Base-by-base conservation (phyloP, 129 eudicot species). In the Saposhnikovia divaricata region DNA sequence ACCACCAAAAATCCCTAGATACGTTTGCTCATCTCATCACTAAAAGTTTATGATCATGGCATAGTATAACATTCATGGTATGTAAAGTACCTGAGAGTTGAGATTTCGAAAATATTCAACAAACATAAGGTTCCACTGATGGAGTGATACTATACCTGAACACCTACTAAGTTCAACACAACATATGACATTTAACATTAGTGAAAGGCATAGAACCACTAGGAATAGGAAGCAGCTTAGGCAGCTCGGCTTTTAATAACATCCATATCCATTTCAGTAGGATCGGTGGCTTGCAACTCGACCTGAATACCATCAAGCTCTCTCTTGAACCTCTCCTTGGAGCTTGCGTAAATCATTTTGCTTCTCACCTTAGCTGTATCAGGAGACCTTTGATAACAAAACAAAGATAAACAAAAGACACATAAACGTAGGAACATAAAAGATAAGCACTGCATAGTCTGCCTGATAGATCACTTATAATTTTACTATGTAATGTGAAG, bases 321-420 rank as follows among this genome's bases (percentile, higher is more conserved):
- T 61, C 69, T 61, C 69, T 61, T 61, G 37, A 61, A 61, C 69
- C 69, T 61, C 11, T 61, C 69, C 69, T 61, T 61, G 1, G 69
- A 61, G 14, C 69, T 61, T 2, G 69, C 69, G 16, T 61, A 61
- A 61, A 61, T 61, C 69, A 61, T 61, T 61, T 61, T 61, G 69
- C 69, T 61, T 61, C 69, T 61, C 69, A 61, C 69, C 69, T 61
- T 61, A 61, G 69, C 69, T 23, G 69, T 61, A 25, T 61, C 69
- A 9, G 69, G 69, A 10, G 69, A 61, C 69, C 69, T 61, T n/a
- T 9, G 25, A 59, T 8, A n/a, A 59, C 28, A 59, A 59, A 55
- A 55, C 25, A 55, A 55, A 51, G 23, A 53, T 15, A 19, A 57
- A 21, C 65, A 23, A 16, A 50, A 7, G 2, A 21, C 3, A 21